These are phyloP conservation scores for Ephemerocybe angulata DNA, from an alignment of 768 basidiomycete genomes.

Conservation along the genomic window DNA sequence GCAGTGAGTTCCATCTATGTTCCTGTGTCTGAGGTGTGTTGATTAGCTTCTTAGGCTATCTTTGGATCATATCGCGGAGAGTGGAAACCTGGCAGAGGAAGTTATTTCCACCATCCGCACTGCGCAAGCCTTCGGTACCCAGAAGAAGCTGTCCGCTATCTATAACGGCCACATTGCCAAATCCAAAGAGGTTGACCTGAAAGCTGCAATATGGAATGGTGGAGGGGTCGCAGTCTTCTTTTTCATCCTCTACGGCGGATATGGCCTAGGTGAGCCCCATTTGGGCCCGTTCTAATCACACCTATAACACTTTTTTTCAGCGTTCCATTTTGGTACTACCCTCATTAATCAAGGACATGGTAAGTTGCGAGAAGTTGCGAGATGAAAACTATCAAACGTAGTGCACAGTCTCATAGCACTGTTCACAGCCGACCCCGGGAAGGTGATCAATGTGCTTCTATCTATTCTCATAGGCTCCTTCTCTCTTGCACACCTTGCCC, in stretches of 20 bases:
- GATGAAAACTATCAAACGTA: too few relatives aligned
- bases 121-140: too few relatives aligned
- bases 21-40: background rate
- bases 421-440: slow-evolving; percentile 50
- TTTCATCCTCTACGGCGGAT: slow-evolving; percentile 66
- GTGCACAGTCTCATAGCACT: too few relatives aligned
- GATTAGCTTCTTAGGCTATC: slow-evolving; percentile 36
- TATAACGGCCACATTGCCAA: slow-evolving; percentile 56
- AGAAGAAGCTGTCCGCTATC: slow-evolving; percentile 51
- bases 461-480: slow-evolving; percentile 79
- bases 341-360: slow-evolving; percentile 56
- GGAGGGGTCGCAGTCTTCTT: slow-evolving; percentile 61
- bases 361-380: slow-evolving; percentile 19
- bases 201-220: slow-evolving; percentile 50
- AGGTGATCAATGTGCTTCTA: slow-evolving; percentile 71
- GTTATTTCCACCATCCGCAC: too few relatives aligned
- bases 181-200: slow-evolving; percentile 44
- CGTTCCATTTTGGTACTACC: slow-evolving; percentile 80
- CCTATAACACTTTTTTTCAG: slow-evolving; percentile 27
- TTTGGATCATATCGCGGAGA: slow-evolving; percentile 61
- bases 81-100: slow-evolving; percentile 77
- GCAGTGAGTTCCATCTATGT: slow-evolving; percentile 41
- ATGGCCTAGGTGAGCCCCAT: slow-evolving; percentile 46
- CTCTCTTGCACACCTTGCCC: slow-evolving; percentile 68
- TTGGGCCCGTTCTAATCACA: background rate